phyloP scores from a whole-genome alignment of 2,329 filamentous ascomycete species.

The Akanthomyces lecanii region DNA sequence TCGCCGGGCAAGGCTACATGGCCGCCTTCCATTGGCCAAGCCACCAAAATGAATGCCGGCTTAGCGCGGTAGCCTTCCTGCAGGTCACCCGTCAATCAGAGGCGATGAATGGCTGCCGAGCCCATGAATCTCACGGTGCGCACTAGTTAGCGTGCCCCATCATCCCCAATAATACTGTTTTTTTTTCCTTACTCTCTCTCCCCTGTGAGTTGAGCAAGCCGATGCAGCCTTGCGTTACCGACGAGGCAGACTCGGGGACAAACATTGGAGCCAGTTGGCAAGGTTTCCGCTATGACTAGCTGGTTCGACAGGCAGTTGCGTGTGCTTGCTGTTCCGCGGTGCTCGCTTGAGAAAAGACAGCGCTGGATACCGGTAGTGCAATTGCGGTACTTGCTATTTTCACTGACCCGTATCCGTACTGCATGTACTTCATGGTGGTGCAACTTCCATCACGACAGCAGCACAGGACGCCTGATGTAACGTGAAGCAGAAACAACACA shows the following conservation, averaged over 20 bases:
- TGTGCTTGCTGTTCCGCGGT: neutral
- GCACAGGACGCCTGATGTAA: too few relatives aligned
- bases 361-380: too few relatives aligned
- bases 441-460: too few relatives aligned
- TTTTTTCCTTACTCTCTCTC: neutral
- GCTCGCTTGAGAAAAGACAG: neutral
- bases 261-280: neutral
- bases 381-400: too few relatives aligned
- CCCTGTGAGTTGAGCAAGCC: neutral
- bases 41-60: constrained; percentile 10
- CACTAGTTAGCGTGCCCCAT: neutral
- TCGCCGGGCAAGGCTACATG: constrained; percentile 8
- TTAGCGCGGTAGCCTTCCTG: constrained; percentile 13
- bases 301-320: neutral
- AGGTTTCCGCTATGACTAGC: neutral
- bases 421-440: too few relatives aligned
- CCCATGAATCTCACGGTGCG: neutral
- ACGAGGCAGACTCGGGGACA: constrained; percentile 9
- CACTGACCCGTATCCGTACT: too few relatives aligned
- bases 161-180: neutral
- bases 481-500: too few relatives aligned
- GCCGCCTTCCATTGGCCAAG: constrained; percentile 7
- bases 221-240: constrained; percentile 2
- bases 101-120: neutral
- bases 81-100: neutral